Evolutionary conservation across 2,329 filamentous ascomycete genomes (phyloP), one percentile per base, ranked within the genome.

Genomic region (Diaporthe velutina): DNA sequence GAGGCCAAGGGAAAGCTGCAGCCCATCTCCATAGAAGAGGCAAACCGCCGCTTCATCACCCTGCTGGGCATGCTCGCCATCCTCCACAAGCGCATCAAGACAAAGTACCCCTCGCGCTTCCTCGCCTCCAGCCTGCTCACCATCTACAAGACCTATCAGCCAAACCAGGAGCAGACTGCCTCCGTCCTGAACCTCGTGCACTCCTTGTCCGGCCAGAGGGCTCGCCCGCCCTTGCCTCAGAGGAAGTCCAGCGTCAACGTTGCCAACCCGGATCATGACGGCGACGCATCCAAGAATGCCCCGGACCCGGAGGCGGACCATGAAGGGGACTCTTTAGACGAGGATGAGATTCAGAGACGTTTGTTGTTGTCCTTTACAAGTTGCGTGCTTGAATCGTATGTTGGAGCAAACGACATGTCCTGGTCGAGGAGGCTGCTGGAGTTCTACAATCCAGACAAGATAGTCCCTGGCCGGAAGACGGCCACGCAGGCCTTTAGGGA

Each of bases 331-430:
- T 87, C 87, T 8, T 45, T 19, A 2, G 86, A 87, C 48, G 93
- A 96, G 81, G 85, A 85, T 2, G 88, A 87, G 12, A 85, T 95
- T 76, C 90, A 93, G 79, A 86, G 86, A 48, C 90, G 89, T 74
- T 85, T 96, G 22, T 83, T 96, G 33, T 92, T 95, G 80, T 92
- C 92, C 1, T 96, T 97, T 81, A 87, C 95, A n/a, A 95, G 93
- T 0, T 93, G 94, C 80, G 85, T 96, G 25, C 84, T 96, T 15
- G 94, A 96, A 80, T 90, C 93, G 60, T 96, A 95, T 78, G 88
- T 94, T 76, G 91, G 91, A 77, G 85, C 84, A 9, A 89, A 91
- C 77, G 85, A 86, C 33, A 82, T 93, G 81, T 88, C 90, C 60
- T 93, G 91, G 91, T 88, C 91, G 2, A 84, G 89, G 19, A 85